phyloP scores from a whole-genome alignment of 2,329 filamentous ascomycete species.

The Fusarium bactridioides region DNA sequence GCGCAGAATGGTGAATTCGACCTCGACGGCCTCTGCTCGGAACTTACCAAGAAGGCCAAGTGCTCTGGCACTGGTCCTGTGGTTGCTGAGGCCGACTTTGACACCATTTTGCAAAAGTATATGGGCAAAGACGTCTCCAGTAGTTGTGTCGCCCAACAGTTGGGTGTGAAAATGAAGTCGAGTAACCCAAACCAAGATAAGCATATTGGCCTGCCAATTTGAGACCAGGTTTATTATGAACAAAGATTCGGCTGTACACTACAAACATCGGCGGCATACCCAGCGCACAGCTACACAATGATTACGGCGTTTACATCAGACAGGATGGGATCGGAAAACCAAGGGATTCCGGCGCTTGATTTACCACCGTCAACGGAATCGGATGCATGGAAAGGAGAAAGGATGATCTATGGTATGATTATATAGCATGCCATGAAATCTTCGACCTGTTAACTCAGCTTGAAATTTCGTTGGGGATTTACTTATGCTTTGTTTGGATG shows the following conservation, averaged over 20 bases:
- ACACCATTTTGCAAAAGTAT: conserved; percentile 75
- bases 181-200: conserved; percentile 33
- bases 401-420: conserved; percentile 5
- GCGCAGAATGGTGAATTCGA: conserved; percentile 93
- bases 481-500: conserved; percentile 10
- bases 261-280: conserved; percentile 28
- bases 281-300: conserved; percentile 34
- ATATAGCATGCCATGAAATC: background rate
- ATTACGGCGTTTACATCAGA: conserved; percentile 42
- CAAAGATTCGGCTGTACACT: conserved; percentile 38
- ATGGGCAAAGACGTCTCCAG: conserved; percentile 55
- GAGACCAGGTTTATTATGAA: conserved; percentile 10
- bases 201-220: conserved; percentile 28
- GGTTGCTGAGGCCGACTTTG: conserved; percentile 88
- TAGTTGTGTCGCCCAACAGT: conserved; percentile 50
- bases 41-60: conserved; percentile 94
- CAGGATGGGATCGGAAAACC: conserved; percentile 38
- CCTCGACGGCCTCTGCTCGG: conserved; percentile 89
- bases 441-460: background rate
- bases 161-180: conserved; percentile 65
- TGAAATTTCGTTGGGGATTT: conserved; percentile 2
- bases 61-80: conserved; percentile 92
- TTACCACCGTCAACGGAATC: conserved; percentile 9
- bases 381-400: conserved; percentile 31
- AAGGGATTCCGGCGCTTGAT: conserved; percentile 26